These are phyloP conservation scores for Cyanophora paradoxa DNA, from an alignment of 78 protist species.

Conservation along the genomic window DNA sequence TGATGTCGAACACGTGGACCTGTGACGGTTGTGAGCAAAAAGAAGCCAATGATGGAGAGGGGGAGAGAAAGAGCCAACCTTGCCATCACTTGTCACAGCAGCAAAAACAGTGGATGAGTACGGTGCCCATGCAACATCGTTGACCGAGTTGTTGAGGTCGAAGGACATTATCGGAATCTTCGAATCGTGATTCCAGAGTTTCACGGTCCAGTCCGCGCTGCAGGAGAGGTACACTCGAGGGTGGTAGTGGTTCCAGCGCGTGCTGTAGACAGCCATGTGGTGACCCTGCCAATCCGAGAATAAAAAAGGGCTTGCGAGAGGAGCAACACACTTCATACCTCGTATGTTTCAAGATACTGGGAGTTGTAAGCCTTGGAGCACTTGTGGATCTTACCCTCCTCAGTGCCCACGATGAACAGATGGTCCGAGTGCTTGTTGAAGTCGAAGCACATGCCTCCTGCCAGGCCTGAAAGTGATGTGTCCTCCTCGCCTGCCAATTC, in stretches of 20 bases:
- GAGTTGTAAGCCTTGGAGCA: constrained; percentile 72
- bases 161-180: constrained; percentile 39
- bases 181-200: constrained; percentile 56
- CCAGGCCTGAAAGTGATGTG: constrained; percentile 43
- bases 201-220: constrained; percentile 80
- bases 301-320: neutral
- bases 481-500: too few relatives aligned
- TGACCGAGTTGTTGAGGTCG: constrained; percentile 42
- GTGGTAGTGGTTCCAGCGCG: constrained; percentile 68
- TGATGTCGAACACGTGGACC: constrained; percentile 57
- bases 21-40: neutral
- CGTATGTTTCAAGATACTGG: constrained; percentile 51
- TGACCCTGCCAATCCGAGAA: constrained; percentile 33
- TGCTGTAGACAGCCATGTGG: constrained; percentile 66
- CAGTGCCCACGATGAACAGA: constrained; percentile 76
- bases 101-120: constrained; percentile 73
- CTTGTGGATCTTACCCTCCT: constrained; percentile 66
- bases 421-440: constrained; percentile 34
- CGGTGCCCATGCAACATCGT: constrained; percentile 80
- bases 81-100: constrained; percentile 59
- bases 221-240: constrained; percentile 52
- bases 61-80: constrained; percentile 1
- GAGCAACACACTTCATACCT: neutral
- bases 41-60: neutral
- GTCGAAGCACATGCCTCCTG: constrained; percentile 63